phyloP scores from a whole-genome alignment of 2,329 filamentous ascomycete genomes.

The Gremmenia infestans region DNA sequence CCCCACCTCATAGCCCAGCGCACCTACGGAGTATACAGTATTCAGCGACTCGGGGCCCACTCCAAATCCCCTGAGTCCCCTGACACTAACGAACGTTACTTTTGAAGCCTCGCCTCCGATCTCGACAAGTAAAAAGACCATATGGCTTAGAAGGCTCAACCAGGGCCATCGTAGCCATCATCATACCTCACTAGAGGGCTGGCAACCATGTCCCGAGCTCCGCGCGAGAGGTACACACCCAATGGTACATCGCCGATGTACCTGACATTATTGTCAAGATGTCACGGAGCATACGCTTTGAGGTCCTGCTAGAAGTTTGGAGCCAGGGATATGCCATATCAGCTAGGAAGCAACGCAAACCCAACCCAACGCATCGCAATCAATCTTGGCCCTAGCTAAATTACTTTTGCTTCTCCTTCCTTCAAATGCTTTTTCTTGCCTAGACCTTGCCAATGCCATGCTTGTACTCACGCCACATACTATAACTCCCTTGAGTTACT shows the following conservation, averaged over 20 bases:
- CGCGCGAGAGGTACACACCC: slow-evolving; percentile 9
- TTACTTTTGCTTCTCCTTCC: not conserved
- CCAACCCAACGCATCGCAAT: not conserved
- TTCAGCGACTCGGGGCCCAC: not conserved
- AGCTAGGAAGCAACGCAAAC: not conserved
- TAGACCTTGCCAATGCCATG: not conserved
- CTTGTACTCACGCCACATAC: not conserved
- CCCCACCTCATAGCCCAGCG: not conserved
- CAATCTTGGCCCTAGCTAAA: not conserved
- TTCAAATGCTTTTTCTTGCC: not conserved
- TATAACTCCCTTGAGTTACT: not conserved
- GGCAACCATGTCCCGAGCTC: slow-evolving; percentile 15
- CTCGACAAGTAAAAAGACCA: not conserved
- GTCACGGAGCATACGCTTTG: not conserved
- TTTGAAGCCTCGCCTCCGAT: too few species aligned
- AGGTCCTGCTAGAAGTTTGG: not conserved
- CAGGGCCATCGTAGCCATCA: not conserved
- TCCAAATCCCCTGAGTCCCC: not conserved
- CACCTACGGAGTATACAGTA: not conserved
- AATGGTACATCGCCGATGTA: not conserved
- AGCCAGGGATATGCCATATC: not conserved
- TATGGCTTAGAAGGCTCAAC: not conserved
- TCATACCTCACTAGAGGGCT: not conserved
- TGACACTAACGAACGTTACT: too few species aligned
- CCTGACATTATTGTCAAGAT: not conserved